These are phyloP conservation scores for Erodium moschatum DNA, from an alignment of 441 rosid species.

Conservation along the genomic window DNA sequence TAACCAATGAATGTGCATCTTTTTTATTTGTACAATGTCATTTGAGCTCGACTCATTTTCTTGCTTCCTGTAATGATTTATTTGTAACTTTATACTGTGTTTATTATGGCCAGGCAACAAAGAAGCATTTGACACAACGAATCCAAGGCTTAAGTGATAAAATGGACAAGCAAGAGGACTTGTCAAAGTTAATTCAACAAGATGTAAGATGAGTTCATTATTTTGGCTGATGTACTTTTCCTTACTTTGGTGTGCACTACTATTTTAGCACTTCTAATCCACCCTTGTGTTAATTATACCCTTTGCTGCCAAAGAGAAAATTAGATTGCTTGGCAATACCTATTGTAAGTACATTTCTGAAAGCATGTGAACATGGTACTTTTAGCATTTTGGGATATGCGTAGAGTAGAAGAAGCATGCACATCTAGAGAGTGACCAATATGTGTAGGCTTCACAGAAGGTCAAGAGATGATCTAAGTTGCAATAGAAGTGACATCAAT, in stretches of 20 bases:
- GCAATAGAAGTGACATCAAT: neutral
- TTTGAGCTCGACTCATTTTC: neutral
- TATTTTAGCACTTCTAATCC: neutral
- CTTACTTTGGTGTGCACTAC: neutral
- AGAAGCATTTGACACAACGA: conserved; percentile 73
- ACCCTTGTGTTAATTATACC: neutral
- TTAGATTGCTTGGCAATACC: neutral
- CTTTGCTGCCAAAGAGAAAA: neutral
- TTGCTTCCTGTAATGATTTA: neutral
- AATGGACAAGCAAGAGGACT: conserved; percentile 68
- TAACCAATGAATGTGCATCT: neutral
- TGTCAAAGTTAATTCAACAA: conserved; percentile 59
- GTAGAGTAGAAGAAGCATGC: neutral
- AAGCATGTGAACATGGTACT: neutral
- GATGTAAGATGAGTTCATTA: conserved; percentile 37
- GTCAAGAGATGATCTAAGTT: neutral
- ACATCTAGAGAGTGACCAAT: neutral
- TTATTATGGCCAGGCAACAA: conserved; percentile 52
- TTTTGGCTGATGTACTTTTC: neutral
- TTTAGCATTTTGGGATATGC: neutral
- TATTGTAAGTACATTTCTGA: neutral
- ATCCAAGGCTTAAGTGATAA: conserved; percentile 70
- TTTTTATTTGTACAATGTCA: neutral
- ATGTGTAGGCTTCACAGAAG: neutral
- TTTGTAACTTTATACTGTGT: conserved; percentile 6